phyloP scores from a whole-genome alignment of 139 green algal genomes.

The Coccomyxa sp. region DNA sequence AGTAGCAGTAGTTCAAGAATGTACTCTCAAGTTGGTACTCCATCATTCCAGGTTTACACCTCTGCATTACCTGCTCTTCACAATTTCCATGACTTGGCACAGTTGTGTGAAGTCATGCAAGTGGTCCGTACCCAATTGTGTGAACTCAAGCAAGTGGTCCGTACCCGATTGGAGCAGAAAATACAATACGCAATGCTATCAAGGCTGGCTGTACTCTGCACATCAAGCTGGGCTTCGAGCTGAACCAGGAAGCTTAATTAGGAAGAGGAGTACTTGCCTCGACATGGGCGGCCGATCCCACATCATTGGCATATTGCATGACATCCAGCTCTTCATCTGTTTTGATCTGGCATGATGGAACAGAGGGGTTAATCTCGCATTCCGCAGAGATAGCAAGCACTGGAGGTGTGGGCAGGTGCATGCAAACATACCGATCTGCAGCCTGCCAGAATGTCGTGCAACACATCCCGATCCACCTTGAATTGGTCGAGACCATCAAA shows the following conservation, averaged over 20 bases:
- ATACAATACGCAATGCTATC: too few relatives aligned
- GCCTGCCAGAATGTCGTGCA: conserved; percentile 49
- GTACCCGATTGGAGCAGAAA: too few relatives aligned
- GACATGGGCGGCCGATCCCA: conserved; percentile 64
- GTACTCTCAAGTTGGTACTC: conserved; percentile 50
- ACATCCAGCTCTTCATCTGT: conserved; percentile 59
- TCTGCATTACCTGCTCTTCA: conserved; percentile 27
- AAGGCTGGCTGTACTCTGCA: too few relatives aligned
- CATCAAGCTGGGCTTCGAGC: too few relatives aligned
- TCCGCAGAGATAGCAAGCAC: neutral
- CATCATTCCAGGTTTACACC: conserved; percentile 47
- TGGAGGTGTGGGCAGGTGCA: neutral
- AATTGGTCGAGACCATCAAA: conserved; percentile 58
- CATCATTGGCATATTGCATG: conserved; percentile 64
- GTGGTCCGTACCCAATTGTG: too few relatives aligned
- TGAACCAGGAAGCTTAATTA: too few relatives aligned
- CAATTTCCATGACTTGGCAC: neutral
- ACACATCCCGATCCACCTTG: conserved; percentile 26
- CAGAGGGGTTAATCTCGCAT: neutral
- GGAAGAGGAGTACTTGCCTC: conserved; percentile 37
- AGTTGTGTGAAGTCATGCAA: too few relatives aligned
- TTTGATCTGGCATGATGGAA: conserved; percentile 42
- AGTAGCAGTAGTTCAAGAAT: conserved; percentile 74
- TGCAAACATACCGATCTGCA: conserved; percentile 37
- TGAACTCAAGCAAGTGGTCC: too few relatives aligned